Percentiles rank a stretch among this genome's conserved stretches.
Evolutionary conservation across 208 protist genomes (phyloP).

Genomic region (Acanthamoeba triangularis): DNA sequence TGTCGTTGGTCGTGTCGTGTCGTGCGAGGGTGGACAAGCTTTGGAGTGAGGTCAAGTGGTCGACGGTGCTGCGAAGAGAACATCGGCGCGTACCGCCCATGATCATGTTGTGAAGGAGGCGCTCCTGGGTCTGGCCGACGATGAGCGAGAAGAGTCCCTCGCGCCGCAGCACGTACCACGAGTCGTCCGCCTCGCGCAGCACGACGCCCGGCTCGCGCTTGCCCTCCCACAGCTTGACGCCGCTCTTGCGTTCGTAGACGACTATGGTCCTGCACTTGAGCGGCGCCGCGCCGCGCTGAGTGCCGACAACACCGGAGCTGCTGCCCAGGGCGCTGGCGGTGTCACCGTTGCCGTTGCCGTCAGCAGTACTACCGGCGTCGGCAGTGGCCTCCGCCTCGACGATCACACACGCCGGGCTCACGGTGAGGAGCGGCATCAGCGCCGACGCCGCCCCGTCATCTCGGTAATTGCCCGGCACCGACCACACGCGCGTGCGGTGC

Average conservation of each 20-base stretch:
- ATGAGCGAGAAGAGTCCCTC: constrained; percentile 39
- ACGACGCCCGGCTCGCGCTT: constrained; percentile 63
- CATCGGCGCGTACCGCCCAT: not conserved
- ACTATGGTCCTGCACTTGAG: not conserved
- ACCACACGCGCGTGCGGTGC: constrained; percentile 10
- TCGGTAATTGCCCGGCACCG: not conserved
- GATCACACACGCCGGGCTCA: not conserved
- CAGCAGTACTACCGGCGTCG: not conserved
- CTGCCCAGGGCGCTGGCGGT: not conserved
- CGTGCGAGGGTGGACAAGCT: not conserved
- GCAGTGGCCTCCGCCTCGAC: not conserved
- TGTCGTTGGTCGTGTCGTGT: not conserved
- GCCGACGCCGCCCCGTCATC: not conserved
- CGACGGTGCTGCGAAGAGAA: not conserved
- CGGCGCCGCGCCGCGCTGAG: not conserved
- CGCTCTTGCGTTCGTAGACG: not conserved
- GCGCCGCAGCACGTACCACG: constrained; percentile 18
- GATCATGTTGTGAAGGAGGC: constrained; percentile 14
- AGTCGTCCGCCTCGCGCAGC: constrained; percentile 35
- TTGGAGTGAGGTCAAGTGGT: not conserved
- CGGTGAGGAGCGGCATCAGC: not conserved
- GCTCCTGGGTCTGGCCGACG: constrained; percentile 25
- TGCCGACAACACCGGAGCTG: not conserved
- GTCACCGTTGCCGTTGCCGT: not conserved
- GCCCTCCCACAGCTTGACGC: constrained; percentile 60